Conservation (phyloP, 257 asterid species). For the Solanum piurae region DNA sequence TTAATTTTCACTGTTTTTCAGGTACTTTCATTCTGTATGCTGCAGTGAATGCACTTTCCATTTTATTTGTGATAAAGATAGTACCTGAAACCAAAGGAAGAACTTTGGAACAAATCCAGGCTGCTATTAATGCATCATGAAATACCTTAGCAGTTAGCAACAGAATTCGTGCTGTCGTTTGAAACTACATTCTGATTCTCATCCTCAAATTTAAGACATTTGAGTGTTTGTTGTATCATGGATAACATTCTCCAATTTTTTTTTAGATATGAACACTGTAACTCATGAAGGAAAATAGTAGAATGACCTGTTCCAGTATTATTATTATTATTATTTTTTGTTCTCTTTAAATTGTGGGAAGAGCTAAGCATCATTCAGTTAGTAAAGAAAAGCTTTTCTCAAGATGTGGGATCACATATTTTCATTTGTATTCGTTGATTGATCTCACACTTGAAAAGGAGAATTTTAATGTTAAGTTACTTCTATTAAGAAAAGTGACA, state of each 20-base stretch:
- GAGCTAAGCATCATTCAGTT: neutral
- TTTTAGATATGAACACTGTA: neutral
- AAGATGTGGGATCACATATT: neutral
- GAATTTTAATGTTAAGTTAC: too few relatives aligned
- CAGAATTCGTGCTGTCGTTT: neutral
- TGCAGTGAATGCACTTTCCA: constrained; percentile 46
- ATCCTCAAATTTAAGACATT: neutral
- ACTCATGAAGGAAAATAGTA: neutral
- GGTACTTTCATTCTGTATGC: constrained; percentile 86
- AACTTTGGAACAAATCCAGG: constrained; percentile 80
- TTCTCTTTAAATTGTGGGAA: too few relatives aligned
- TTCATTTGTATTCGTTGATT: neutral
- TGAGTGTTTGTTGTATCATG: neutral
- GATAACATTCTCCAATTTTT: neutral
- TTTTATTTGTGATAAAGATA: constrained; percentile 56
- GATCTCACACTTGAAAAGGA: neutral
- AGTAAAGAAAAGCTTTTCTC: neutral
- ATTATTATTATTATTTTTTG: too few relatives aligned
- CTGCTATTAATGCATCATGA: constrained; percentile 36
- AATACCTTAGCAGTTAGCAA: neutral
- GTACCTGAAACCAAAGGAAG: constrained; percentile 96
- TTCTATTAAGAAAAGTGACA: neutral
- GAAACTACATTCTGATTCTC: neutral
- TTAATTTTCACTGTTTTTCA: constrained; percentile 15
- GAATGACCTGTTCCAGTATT: too few relatives aligned